Base-by-base conservation (phyloP, 768 basidiomycete species). In the Obba rivulosa region DNA sequence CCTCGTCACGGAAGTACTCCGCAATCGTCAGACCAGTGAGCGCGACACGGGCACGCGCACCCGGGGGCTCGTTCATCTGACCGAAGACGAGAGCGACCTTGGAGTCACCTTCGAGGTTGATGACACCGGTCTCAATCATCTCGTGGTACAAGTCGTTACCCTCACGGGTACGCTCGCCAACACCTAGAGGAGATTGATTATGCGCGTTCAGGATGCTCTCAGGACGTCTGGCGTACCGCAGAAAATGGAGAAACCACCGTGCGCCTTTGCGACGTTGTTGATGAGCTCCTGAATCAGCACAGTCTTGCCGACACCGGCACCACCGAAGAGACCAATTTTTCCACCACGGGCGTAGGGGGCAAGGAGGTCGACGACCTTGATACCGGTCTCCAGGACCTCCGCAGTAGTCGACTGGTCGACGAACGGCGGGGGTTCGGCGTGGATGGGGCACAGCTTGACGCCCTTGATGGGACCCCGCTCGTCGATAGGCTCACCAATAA, bases 161-260 rank as follows among this genome's bases (percentile, higher is more conserved):
- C 85, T 99, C 96, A 78, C 96, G 95, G 55, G 96, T 99, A 73
- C 96, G 92, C 74, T 99, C 96, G 57, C 96, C 96, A 70, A 99
- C 96, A 87, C 95, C 94, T 62, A 35, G 37, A 25, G 37, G 31
- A 28, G 20, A 11, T 18, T 13, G 9, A 22, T 13, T 25, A 31
- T 14, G n/a, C 9, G 41, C 46, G 31, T 46, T 8, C 37, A 38
- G n/a, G 37, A 20, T 42, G 41, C 21, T 24, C 5, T 18, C 41
- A 22, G 40, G 20, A 38, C 43, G 11, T 11, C 14, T 31, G 22
- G 68, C 80, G 41, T 63, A 91, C 90, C 91, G 62, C 90, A 92
- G 84, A 97, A 97, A 69, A 97, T 96, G 41, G 96, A 99, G 89
- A 98, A 97, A 92, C 96, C 96, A 92, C 96, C 96, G 69, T 99